These are phyloP conservation scores for Diplodia intermedia DNA, from an alignment of 2,329 filamentous ascomycete species.

Conservation along the genomic window DNA sequence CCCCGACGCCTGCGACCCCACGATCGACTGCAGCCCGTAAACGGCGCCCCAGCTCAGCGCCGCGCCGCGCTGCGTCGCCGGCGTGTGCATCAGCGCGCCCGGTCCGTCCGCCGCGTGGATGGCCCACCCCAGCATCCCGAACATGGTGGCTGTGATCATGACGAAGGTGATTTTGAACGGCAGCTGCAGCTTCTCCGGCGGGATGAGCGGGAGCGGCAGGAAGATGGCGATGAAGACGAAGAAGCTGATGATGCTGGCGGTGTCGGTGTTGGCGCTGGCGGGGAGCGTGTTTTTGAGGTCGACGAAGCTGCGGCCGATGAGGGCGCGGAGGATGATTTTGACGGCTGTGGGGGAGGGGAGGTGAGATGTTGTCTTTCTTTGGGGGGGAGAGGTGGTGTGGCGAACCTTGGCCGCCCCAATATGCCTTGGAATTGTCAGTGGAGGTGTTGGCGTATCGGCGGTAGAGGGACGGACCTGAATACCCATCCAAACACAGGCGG, in stretches of 20 bases:
- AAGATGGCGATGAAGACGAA: conserved; percentile 47
- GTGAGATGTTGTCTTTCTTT: neutral
- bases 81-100: conserved; percentile 47
- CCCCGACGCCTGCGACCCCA: conserved; percentile 52
- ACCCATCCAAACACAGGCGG: conserved; percentile 38
- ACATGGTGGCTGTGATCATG: conserved; percentile 48
- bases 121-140: conserved; percentile 54
- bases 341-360: neutral
- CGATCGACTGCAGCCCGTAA: conserved; percentile 54
- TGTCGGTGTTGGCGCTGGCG: conserved; percentile 44
- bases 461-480: conserved; percentile 33
- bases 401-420: conserved; percentile 32
- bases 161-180: conserved; percentile 54
- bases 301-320: conserved; percentile 28
- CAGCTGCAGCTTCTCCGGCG: conserved; percentile 56
- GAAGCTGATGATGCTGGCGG: conserved; percentile 46
- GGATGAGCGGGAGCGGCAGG: conserved; percentile 56
- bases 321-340: conserved; percentile 31
- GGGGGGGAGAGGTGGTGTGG: neutral
- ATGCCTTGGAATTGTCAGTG: conserved; percentile 22
- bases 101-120: conserved; percentile 47
- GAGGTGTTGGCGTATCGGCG: neutral
- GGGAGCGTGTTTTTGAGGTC: conserved; percentile 44
- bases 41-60: conserved; percentile 55
- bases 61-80: conserved; percentile 49